Base-by-base conservation (phyloP, 257 asterid genomes). In the Solanum sejunctum region DNA sequence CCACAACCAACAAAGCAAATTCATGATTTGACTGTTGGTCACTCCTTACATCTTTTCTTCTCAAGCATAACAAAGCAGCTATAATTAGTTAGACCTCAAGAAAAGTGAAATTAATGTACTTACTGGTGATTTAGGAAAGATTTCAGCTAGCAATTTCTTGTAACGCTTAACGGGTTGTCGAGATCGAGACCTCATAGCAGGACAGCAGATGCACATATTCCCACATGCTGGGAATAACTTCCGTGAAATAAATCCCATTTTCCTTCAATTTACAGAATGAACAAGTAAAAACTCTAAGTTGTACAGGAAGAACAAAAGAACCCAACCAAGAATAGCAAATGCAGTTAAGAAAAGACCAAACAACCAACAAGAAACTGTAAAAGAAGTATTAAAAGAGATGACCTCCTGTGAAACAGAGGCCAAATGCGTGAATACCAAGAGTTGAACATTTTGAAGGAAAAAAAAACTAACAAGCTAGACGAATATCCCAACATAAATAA, bases 131-230 rank as follows among this genome's bases (percentile, higher is more conserved):
- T 94, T 97, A 21, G 99, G 99, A 87, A 97, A 97, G 85, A 94
- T 92, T 67, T 95, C 99, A 69, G 99, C 91, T 47, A 97, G 98
- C 92, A 95, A 90, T 84, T 95, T 93, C 95, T 94, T 97, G 93
- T 95, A 97, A 4, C 99, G 98, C 90, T 94, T 97, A 26, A 97
- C 98, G 11, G 99, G 99, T 36, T 95, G 98, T 70, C 99, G 94
- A 54, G 99, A 97, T 81, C 98, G 91, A 12, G 99, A 93, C 92
- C 99, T 93, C 89, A 97, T 88, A 79, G 99, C 98, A 85, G 99
- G 99, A 87, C 99, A 97, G 93, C 99, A 97, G 2, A 97, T 92
- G 85, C 99, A 97, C 98, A 97, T 94, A 89, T 93, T 95, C 93
- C 91, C 99, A 88, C 99, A 97, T 88, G 96, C 99, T 60, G 99